phyloP scores from a whole-genome alignment of 257 asterid genomes.

The Solanum virginianum region DNA sequence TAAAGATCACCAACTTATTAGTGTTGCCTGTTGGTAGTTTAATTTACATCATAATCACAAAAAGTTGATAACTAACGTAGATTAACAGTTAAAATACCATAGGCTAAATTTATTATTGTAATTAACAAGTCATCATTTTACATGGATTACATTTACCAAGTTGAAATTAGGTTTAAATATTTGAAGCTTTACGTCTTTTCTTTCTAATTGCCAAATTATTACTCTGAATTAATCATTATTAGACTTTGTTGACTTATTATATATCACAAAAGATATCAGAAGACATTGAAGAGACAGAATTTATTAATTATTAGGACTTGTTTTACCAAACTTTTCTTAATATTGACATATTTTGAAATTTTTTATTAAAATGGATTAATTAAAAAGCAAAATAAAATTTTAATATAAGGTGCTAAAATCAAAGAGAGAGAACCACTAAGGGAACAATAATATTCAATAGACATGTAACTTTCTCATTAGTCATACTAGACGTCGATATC shows the following conservation, averaged over 20 bases:
- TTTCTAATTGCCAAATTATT: not conserved
- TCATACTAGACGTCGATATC: not conserved
- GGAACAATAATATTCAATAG: too few relatives aligned
- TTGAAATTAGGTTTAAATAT: not conserved
- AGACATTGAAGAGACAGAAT: not conserved
- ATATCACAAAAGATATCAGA: not conserved
- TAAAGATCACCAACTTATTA: not conserved
- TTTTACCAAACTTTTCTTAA: not conserved
- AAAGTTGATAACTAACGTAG: not conserved
- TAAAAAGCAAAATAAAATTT: too few relatives aligned
- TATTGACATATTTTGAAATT: too few relatives aligned
- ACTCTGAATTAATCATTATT: not conserved
- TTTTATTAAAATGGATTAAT: too few relatives aligned
- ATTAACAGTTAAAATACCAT: not conserved
- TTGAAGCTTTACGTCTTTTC: not conserved
- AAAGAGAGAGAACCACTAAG: too few relatives aligned
- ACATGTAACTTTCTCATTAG: not conserved
- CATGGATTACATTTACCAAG: not conserved
- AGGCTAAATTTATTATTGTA: not conserved
- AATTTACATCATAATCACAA: not conserved
- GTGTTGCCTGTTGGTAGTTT: too few relatives aligned
- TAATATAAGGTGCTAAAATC: too few relatives aligned
- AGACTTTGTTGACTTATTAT: not conserved
- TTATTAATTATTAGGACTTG: not conserved
- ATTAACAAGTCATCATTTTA: not conserved